phyloP scores from a whole-genome alignment of 495 filamentous ascomycete species.

The Penicillium silybi region DNA sequence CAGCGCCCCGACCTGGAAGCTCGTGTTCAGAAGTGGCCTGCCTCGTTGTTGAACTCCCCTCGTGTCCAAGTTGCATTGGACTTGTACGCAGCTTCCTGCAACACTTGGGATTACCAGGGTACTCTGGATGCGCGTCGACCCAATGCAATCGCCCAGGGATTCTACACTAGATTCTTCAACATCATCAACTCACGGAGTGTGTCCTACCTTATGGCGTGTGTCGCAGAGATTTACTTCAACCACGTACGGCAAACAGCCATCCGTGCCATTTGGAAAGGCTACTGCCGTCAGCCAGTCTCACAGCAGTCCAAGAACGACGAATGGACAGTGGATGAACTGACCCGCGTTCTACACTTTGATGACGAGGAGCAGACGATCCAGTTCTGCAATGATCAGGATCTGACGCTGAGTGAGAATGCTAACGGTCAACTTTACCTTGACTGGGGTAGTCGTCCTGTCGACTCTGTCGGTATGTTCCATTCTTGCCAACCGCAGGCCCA shows the following conservation, averaged over 20 bases:
- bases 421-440: conserved; percentile 51
- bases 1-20: conserved; percentile 66
- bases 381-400: conserved; percentile 66
- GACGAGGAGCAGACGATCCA: conserved; percentile 62
- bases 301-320: conserved; percentile 69
- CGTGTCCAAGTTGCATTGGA: conserved; percentile 65
- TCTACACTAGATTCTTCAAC: conserved; percentile 69
- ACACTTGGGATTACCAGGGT: conserved; percentile 59
- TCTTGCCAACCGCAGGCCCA: not conserved
- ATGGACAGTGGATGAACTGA: conserved; percentile 65
- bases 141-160: conserved; percentile 57
- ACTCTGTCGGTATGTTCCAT: conserved; percentile 40
- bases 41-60: conserved; percentile 48
- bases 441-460: conserved; percentile 42
- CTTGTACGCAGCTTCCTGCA: conserved; percentile 63
- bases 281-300: conserved; percentile 51
- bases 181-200: conserved; percentile 64
- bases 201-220: conserved; percentile 89
- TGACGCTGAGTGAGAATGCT: conserved; percentile 54
- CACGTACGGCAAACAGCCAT: conserved; percentile 73
- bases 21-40: conserved; percentile 68
- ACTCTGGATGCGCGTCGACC: conserved; percentile 56
- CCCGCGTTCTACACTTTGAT: conserved; percentile 68
- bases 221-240: conserved; percentile 88
- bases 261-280: conserved; percentile 60